Evolutionary conservation across 768 basidiomycete genomes (phyloP), one percentile per base, ranked within the genome.

Genomic region (Lyophyllum semitale): DNA sequence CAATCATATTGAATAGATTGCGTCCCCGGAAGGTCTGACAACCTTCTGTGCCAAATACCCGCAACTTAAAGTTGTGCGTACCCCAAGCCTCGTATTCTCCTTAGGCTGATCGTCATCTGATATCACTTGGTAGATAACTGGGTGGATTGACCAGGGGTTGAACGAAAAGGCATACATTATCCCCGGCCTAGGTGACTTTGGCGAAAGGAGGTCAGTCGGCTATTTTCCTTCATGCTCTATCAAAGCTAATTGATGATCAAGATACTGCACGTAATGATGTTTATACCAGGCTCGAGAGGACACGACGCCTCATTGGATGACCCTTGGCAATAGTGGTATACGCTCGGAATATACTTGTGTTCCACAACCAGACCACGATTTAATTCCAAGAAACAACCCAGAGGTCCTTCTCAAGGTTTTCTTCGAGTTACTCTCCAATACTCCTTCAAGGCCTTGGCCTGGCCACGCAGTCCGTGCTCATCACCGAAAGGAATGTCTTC

Each of bases 141-240:
- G 95, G 2, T 96, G 95, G 93, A 93, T 98, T 50, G 95, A 98
- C 68, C 75, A 93, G 61, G 91, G 93, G 4, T 80, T 98, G 48
- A 95, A 98, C 62, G 91, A 91, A 54, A 92, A 88, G 68, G 85
- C 91, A 22, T 97, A 89, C 66, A 95, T 95, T 62, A 85, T 95
- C 52, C 94, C 93, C 8, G 94, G 95, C 26, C 77, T 98, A n/a
- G 95, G 95, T n/a, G 95, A 98, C 68, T 98, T 98, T 68, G 95
- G 95, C 48, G 95, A 96, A 68, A 76, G 92, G 67, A 87, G 92
- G 90, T 88, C 4, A 8, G 59, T 53, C 23, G 33, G 40, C 20
- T 13, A 6, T 55, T 12, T 18, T 45, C 18, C 23, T 52, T 20
- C 45, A 38, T 18, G 22, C 29, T 42, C 41, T 11, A n/a, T n/a